Evolutionary conservation across 768 basidiomycete species (phyloP), one percentile per base, ranked within the genome.

Genomic region (Boletus reticuloceps): DNA sequence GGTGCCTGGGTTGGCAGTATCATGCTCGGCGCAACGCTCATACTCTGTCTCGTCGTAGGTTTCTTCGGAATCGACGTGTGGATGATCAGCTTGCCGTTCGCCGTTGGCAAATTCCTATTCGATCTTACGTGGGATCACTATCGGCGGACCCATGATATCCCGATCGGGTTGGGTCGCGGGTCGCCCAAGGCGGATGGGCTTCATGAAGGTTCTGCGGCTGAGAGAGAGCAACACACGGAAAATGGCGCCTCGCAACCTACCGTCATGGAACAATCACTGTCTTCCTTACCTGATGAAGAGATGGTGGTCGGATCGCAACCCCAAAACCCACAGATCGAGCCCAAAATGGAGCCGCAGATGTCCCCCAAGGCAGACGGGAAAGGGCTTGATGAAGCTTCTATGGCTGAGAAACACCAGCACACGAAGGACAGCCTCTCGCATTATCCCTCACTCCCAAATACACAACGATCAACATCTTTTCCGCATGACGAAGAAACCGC

Each of bases 21-120:
- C 20, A 71, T 95, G 44, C 79, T 97, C 14, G 75, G 79, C 1
- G 69, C 76, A 14, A 89, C 90, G 34, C 80, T 98, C 14, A 71
- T 81, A n/a, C 79, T 89, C 13, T 81, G 91, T 19, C 83, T 96
- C 51, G 83, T 85, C 8, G 83, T 88, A 54, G 89, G 86, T 66
- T 91, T 87, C 69, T 77, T 89, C 59, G 79, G 83, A 46, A 77
- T 92, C 17, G 88, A 91, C 52, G 89, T 92, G 4, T 94, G 90
- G 89, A 83, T 80, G 72, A 88, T 97, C 43, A 89, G 84, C 5
- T 78, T 92, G 17, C 93, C 95, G 0, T 92, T 92, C 43, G 92
- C 91, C 0, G 68, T 78, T 0, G 69, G 82, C 49, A 94, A 94
- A 71, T 78, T 95, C 40, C 39, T 80, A 6, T 83, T 86, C 49